phyloP scores from a whole-genome alignment of 331 rosid genomes.

The Malus hybrid region DNA sequence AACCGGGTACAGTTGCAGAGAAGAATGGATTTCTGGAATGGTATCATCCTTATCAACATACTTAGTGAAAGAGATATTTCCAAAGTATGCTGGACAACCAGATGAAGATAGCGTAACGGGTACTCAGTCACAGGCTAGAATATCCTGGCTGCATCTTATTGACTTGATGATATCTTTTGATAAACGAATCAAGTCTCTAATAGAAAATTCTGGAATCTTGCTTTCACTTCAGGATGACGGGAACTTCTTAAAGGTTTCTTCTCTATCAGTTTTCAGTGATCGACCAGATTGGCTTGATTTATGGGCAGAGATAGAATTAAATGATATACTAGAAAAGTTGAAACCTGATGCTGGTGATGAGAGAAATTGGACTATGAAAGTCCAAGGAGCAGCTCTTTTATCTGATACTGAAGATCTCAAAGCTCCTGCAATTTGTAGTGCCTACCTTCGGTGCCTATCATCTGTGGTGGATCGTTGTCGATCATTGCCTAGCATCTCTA shows the following conservation, averaged over 20 bases:
- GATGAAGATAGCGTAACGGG: slow-evolving; percentile 44
- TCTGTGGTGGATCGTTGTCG: slow-evolving; percentile 64
- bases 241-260: slow-evolving; percentile 51
- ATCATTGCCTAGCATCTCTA: slow-evolving; percentile 48
- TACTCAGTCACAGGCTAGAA: slow-evolving; percentile 45
- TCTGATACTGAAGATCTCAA: slow-evolving; percentile 55
- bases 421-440: slow-evolving; percentile 63
- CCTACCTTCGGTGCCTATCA: slow-evolving; percentile 50
- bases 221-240: slow-evolving; percentile 59
- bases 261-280: slow-evolving; percentile 72
- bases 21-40: slow-evolving; percentile 94
- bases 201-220: slow-evolving; percentile 62
- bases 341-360: slow-evolving; percentile 48
- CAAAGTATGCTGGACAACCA: slow-evolving; percentile 43
- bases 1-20: slow-evolving; percentile 87
- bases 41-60: slow-evolving; percentile 71
- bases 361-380: slow-evolving; percentile 65
- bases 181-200: slow-evolving; percentile 69
- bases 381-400: slow-evolving; percentile 36
- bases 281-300: slow-evolving; percentile 89
- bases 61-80: slow-evolving; percentile 83
- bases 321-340: slow-evolving; percentile 58
- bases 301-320: slow-evolving; percentile 86
- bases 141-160: slow-evolving; percentile 77
- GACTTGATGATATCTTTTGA: slow-evolving; percentile 94